Evolutionary conservation across 495 filamentous ascomycete species (phyloP), one percentile per base, ranked within the genome.

Genomic region (Lophiotrema nucula): DNA sequence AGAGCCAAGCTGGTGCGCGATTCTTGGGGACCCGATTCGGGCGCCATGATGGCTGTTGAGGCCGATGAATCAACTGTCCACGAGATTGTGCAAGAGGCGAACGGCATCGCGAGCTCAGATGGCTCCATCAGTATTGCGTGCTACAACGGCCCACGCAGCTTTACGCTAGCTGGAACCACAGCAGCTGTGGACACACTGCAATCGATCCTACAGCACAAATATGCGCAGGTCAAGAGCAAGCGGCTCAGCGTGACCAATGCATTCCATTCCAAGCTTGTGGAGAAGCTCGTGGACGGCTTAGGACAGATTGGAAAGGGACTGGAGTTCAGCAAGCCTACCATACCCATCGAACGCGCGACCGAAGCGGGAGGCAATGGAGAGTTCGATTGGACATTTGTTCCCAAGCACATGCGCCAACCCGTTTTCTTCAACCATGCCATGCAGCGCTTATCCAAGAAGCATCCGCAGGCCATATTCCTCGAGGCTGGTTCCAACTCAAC

Each of bases 401-500:
- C 44, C 27, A 21, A 37, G 15, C 64, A 67, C 43, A 59, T 58
- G 28, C 38, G 57, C 16, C 4, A 47, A 3, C 65, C 65, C 2
- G 66, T 68, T 13, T 60, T 26, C 47, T 66, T 66, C 49, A 37
- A 66, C 16, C 53, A 63, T 16, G 66, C 66, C 13, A 31, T 68
- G 1, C 38, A 66, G 19, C 38, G 63, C 16, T 22, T 68, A 5
- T 43, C 23, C 12, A 47, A 63, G 16, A n/a, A 46, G 25, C 22
- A 60, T 23, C 44, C 53, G 2, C 12, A 31, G 25, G 28, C 35
- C 37, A 43, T 60, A 15, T 68, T 47, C 44, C 58, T 68, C 0
- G 62, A 68, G 47, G 66, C 66, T 21, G 62, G 66, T 28, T 56
- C 54, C 24, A 33, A 25, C 12, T 66, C 66, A 2, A 47, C 62